Evolutionary conservation across 2,329 filamentous ascomycete genomes (phyloP), one percentile per base, ranked within the genome.

Genomic region (Sarocladiaceae sp.): DNA sequence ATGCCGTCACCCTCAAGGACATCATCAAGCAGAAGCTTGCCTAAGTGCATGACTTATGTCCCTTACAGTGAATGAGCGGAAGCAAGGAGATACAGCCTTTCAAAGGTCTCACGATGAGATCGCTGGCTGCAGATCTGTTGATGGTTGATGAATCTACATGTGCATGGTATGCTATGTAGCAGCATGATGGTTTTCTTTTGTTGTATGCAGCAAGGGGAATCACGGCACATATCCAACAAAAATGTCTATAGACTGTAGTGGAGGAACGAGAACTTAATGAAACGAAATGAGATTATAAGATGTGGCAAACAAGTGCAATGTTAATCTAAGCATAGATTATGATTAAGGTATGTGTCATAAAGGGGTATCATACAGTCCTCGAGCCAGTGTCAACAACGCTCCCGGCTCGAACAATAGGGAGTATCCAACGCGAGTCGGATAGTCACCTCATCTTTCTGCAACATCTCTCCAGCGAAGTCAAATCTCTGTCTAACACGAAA

Each of bases 1-100:
- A 99, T 68, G 92, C 94, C 61, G 77, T 92, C 60, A 96, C 90
- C 55, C 86, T 99, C 64, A 97, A 97, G 88, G 82, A 83, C 59
- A 92, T 96, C 66, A 81, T 99, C 67, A 87, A 87, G 81, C 74
- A 84, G 75, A 97, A 97, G 89, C 80, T 97, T 64, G 28, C 33
- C 11, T 52, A 52, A 57, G 54, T 53, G 50, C 42, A 31, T 26
- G 28, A 17, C 25, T 35, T 49, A n/a, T n/a, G n/a, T n/a, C n/a
- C n/a, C n/a, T n/a, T n/a, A n/a, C n/a, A n/a, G n/a, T n/a, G n/a
- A n/a, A n/a, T n/a, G n/a, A n/a, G n/a, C n/a, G n/a, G n/a, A n/a
- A n/a, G n/a, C n/a, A n/a, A n/a, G n/a, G n/a, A n/a, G n/a, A n/a
- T n/a, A n/a, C n/a, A n/a, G n/a, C n/a, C n/a, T n/a, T n/a, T n/a